Evolutionary conservation across 1,284 basidiomycete species (phyloP), one percentile per base, ranked within the genome.

Genomic region (Malassezia vespertilionis): DNA sequence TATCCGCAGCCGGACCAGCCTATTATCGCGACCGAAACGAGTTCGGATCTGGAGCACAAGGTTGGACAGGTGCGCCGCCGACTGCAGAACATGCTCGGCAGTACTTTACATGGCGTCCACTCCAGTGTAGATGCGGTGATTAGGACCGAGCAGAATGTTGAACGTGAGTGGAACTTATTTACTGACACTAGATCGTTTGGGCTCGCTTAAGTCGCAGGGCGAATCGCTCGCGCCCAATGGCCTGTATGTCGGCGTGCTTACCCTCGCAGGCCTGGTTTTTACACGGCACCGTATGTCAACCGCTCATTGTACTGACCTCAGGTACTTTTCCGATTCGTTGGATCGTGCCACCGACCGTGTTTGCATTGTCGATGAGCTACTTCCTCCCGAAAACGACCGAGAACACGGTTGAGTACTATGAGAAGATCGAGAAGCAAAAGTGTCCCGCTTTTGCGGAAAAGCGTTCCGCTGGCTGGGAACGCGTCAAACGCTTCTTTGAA

Each of bases 211-310:
- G 20, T 80, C 84, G 1, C 77, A 80, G 1, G 76, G 82, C 41
- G 89, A 95, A 73, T 75, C 81, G 1, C 77, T 93, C 30, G 88
- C 82, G 5, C 89, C 89, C 1, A 85, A 83, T 15, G 46, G 62
- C n/a, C 56, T 69, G 27, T 69, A 69, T 33, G 82, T 87, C 45
- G 85, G 86, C 37, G 79, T 95, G 31, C 82, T 86, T 1, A 82
- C 86, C 3, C 80, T 95, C 36, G 83, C 84, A 0, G 85, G 84
- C 1, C 86, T 85, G 46, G 82, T 95, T 58, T 71, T 93, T 46
- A 80, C 84, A 0, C 82, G 88, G 31, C 83, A 82, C 54, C 81
- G 88, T 61, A 56, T 63, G 71, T 61, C 5, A 18, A 6, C n/a
- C n/a, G n/a, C n/a, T n/a, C n/a, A n/a, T n/a, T 14, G 4, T 24